A percentile compares a stretch with the other conserved stretches of the same genome.
These are phyloP conservation scores for Lumnitzera littorea DNA, from an alignment of 345 rosid genomes.

Conservation along the genomic window DNA sequence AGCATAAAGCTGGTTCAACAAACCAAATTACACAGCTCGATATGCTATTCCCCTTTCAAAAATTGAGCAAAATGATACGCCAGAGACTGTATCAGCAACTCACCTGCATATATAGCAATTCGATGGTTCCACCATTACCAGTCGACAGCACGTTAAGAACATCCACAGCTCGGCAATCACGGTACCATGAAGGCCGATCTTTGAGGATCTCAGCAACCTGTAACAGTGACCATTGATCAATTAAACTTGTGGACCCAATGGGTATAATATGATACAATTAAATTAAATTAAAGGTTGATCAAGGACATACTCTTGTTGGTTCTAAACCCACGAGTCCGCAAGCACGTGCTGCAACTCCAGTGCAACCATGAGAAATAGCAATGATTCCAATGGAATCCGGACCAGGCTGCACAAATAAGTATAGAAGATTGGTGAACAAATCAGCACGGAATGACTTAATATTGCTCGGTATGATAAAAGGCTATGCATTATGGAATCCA, in stretches of 20 bases:
- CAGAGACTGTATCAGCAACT: neutral
- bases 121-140: conserved; percentile 93
- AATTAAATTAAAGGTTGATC: neutral
- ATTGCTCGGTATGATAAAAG: conserved; percentile 3
- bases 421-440: conserved; percentile 7
- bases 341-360: conserved; percentile 98
- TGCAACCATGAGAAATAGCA: conserved; percentile 99
- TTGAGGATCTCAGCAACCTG: conserved; percentile 98
- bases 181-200: conserved; percentile 85
- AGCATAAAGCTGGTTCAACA: conserved; percentile 60
- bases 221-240: neutral
- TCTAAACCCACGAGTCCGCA: conserved; percentile 98
- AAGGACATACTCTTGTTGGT: conserved; percentile 77
- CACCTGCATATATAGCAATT: conserved; percentile 95
- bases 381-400: conserved; percentile 99
- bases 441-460: too few species aligned
- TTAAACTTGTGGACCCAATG: neutral
- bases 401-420: conserved; percentile 75
- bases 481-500: too few species aligned
- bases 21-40: neutral
- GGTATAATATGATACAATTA: neutral
- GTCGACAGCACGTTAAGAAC: conserved; percentile 79
- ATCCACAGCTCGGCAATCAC: conserved; percentile 94
- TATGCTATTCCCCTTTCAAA: too few species aligned
- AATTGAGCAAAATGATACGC: neutral